Percentiles rank a stretch among this genome's conserved stretches.
Evolutionary conservation across 176 grass and related monocot species (phyloP).

Genomic region (Juncus effusus): DNA sequence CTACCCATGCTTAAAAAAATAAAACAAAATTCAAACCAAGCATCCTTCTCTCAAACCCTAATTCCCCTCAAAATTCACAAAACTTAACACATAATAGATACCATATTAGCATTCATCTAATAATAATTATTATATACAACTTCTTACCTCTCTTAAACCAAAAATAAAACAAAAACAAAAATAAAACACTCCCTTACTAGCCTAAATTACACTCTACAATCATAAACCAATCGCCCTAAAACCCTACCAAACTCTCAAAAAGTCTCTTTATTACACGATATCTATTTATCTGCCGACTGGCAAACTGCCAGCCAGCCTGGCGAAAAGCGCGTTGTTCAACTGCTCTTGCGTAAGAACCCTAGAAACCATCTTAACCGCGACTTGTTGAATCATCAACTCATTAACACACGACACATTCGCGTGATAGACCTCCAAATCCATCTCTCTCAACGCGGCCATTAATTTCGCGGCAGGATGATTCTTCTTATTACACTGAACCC

Average conservation of each 20-base stretch:
- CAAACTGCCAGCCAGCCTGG: conserved; percentile 38
- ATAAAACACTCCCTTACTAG: not conserved
- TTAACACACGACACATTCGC: conserved; percentile 80
- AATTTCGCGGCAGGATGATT: conserved; percentile 78
- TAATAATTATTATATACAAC: conserved; percentile 26
- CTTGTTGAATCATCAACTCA: conserved; percentile 97
- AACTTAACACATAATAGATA: not conserved
- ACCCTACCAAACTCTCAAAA: not conserved
- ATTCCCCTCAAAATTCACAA: conserved; percentile 1
- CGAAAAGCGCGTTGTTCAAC: conserved; percentile 60
- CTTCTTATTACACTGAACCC: conserved; percentile 74
- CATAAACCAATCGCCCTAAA: not conserved
- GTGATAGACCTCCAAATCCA: conserved; percentile 82
- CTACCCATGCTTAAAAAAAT: not conserved
- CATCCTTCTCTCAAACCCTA: not conserved
- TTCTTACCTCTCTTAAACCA: too few species aligned
- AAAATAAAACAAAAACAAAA: conserved; percentile 18
- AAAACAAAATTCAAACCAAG: not conserved
- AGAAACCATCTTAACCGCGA: conserved; percentile 66
- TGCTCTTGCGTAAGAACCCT: conserved; percentile 71
- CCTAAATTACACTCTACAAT: conserved; percentile 31
- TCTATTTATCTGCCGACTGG: conserved; percentile 14
- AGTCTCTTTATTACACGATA: not conserved
- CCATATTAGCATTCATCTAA: conserved; percentile 27
- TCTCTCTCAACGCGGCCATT: conserved; percentile 64